phyloP scores from a whole-genome alignment of 257 asterid species.

The Solanum acaule region DNA sequence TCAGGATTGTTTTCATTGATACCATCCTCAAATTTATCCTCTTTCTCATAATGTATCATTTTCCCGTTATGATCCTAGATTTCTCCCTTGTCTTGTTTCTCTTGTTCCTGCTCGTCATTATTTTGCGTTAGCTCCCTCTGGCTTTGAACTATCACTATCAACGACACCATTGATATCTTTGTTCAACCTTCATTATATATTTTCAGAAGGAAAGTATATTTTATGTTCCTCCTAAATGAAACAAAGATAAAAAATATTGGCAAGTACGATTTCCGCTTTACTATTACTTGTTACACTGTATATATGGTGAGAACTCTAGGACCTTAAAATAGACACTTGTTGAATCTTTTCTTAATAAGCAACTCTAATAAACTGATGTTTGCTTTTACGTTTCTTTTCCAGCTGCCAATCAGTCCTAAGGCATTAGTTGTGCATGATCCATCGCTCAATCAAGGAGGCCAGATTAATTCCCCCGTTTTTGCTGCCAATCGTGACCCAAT shows the following conservation, averaged over 20 bases:
- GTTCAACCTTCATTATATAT: neutral
- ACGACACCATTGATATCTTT: neutral
- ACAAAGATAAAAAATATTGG: neutral
- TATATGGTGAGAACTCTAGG: neutral
- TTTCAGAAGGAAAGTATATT: neutral
- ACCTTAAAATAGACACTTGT: neutral
- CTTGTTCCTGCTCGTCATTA: neutral
- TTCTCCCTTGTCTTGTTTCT: neutral
- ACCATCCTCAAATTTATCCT: neutral
- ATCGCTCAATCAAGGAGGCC: neutral
- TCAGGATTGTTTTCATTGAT: neutral
- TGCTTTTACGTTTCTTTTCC: slow-evolving; percentile 30
- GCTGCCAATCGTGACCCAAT: slow-evolving; percentile 6
- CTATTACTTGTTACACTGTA: neutral
- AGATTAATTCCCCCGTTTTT: neutral
- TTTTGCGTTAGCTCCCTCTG: neutral
- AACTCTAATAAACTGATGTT: neutral
- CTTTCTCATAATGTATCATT: neutral
- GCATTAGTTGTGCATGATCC: neutral
- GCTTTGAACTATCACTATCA: neutral
- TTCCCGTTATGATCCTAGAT: neutral
- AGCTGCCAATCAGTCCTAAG: slow-evolving; percentile 2
- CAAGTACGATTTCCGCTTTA: neutral
- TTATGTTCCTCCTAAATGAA: neutral
- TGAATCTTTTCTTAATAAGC: neutral